Base-by-base conservation (phyloP, 106 monocot genomes). In the Cymbidium sinense region DNA sequence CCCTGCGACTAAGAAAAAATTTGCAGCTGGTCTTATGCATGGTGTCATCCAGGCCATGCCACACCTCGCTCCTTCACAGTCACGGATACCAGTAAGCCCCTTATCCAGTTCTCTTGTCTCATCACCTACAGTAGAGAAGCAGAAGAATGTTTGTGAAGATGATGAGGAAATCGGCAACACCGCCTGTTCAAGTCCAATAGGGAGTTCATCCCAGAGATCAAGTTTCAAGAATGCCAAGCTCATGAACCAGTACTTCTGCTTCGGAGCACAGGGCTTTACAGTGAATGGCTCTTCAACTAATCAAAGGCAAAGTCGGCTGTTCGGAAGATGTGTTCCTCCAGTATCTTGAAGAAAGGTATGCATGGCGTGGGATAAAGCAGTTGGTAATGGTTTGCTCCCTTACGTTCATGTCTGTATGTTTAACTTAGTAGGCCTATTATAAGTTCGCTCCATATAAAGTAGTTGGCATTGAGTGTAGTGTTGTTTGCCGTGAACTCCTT, bases 21-120 rank as follows among this genome's bases (percentile, higher is more conserved):
- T 91, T 36, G 47, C 93, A 2, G 82, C 86, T 12, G 82, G 87
- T 8, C 76, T 95, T 12, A 87, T 84, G 81, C 95, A 95, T 4
- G 95, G 93, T 11, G 90, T 93, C 29, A 86, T 87, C 23, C 87
- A 89, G 81, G 83, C 87, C 28, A 91, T 91, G 88, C 90, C 95
- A 17, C 88, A 90, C 43, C 43, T 91, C 13, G 82, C 83, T 35
- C 80, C 82, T 5, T 33, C 74, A 15, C 5, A 71, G n/a, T 13
- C 58, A 34, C 50, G 43, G 20, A 73, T 88, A 2, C 74, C 88
- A 39, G 62, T 82, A 12, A 75, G 74, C 43, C 30, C 80, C 39
- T 50, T 81, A 34, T 73, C 81, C 1, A 70, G 35, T 15, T 78
- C 86, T 4, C 64, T 82, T 18, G 77, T 70, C 50, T 75, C 84